Evolutionary conservation across 2,329 filamentous ascomycete genomes (phyloP).

Genomic region (Fusarium anthophilum): DNA sequence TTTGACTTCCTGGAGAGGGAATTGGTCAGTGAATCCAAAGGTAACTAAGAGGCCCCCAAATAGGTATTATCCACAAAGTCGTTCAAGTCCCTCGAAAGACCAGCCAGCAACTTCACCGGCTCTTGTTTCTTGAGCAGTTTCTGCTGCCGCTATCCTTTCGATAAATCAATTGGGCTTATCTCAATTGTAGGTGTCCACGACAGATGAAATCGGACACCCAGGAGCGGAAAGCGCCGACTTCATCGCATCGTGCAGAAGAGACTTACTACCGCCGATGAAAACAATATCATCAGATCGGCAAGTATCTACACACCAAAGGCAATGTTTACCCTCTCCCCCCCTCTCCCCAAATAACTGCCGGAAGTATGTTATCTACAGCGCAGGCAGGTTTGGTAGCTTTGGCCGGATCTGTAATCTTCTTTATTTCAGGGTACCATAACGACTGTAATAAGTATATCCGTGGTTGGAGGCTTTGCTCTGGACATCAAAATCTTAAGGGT

Average conservation of each 20-base stretch:
- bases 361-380: constrained; percentile 60
- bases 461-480: constrained; percentile 63
- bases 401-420: constrained; percentile 60
- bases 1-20: constrained; percentile 46
- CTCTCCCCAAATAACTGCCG: constrained; percentile 69
- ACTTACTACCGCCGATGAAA: constrained; percentile 62
- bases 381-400: constrained; percentile 60
- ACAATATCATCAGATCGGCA: constrained; percentile 71
- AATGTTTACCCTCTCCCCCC: constrained; percentile 60
- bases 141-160: constrained; percentile 52
- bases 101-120: constrained; percentile 62
- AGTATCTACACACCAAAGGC: constrained; percentile 74
- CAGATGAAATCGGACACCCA: constrained; percentile 70
- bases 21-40: constrained; percentile 74
- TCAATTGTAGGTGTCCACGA: constrained; percentile 71
- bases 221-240: constrained; percentile 68
- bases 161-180: constrained; percentile 75
- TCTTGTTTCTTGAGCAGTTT: constrained; percentile 53
- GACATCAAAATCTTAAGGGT: constrained; percentile 70
- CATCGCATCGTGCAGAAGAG: constrained; percentile 57
- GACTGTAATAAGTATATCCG: constrained; percentile 71
- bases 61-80: constrained; percentile 49
- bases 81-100: constrained; percentile 46
- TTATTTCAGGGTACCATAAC: constrained; percentile 60
- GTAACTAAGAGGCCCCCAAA: constrained; percentile 69